A percentile compares a stretch with the other conserved stretches of the same genome.
These are phyloP conservation scores for Typha latifolia DNA, from an alignment of 176 grass and related monocot species.

Conservation along the genomic window DNA sequence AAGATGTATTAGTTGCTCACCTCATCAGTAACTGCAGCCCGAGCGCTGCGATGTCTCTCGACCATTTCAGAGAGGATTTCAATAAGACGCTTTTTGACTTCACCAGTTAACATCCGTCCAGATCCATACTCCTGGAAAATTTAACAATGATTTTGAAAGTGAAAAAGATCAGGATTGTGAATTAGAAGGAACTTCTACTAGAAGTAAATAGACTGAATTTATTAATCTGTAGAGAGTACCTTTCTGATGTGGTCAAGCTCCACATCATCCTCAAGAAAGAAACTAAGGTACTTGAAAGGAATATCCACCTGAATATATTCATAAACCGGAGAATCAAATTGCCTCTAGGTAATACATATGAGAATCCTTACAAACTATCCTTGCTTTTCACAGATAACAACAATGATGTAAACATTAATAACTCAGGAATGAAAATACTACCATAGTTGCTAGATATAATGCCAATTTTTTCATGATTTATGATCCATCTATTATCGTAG, in stretches of 20 bases:
- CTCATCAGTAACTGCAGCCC: constrained; percentile 64
- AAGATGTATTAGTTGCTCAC: constrained; percentile 22
- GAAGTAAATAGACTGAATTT: too few species aligned
- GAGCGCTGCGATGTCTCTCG: constrained; percentile 59
- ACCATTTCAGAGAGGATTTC: constrained; percentile 56
- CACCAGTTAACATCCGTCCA: constrained; percentile 73
- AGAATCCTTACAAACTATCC: background rate
- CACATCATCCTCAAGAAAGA: constrained; percentile 94
- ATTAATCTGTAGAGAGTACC: constrained; percentile 28
- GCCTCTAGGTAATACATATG: background rate
- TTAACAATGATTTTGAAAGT: background rate
- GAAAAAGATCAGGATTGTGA: constrained; percentile 6
- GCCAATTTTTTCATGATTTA: too few species aligned
- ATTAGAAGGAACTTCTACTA: background rate
- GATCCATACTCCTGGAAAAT: constrained; percentile 62
- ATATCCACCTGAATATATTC: constrained; percentile 66
- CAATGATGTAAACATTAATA: too few species aligned
- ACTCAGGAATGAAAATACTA: too few species aligned
- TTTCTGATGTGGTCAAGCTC: constrained; percentile 69
- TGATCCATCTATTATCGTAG: too few species aligned
- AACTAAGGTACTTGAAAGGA: constrained; percentile 80
- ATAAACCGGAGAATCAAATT: background rate
- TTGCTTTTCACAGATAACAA: too few species aligned
- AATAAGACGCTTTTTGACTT: constrained; percentile 57
- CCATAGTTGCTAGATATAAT: too few species aligned